Evolutionary conservation across 306 rosid genomes (phyloP).

Genomic region (Begonia fuchsioides): DNA sequence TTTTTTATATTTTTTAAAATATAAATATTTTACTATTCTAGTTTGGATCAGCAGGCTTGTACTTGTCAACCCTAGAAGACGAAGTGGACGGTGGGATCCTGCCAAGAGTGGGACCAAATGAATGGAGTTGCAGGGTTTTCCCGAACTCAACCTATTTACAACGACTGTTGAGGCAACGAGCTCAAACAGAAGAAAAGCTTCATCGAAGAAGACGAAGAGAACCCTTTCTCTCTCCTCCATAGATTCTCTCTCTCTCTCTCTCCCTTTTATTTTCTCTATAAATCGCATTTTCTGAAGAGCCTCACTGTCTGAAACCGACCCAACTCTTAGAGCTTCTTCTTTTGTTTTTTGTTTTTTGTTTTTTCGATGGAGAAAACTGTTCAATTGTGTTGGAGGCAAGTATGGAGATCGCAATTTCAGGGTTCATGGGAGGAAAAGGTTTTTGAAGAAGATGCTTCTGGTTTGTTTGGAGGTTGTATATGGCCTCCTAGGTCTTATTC

Average conservation of each 20-base stretch:
- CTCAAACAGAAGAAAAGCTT: conserved; percentile 23
- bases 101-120: conserved; percentile 14
- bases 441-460: conserved; percentile 60
- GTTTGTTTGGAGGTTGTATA: conserved; percentile 37
- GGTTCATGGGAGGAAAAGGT: conserved; percentile 73
- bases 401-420: conserved; percentile 18
- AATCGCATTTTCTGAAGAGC: not conserved
- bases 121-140: conserved; percentile 21
- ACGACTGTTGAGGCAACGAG: conserved; percentile 10
- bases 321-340: not conserved
- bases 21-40: too few relatives aligned
- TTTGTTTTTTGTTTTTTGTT: too few relatives aligned
- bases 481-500: conserved; percentile 91
- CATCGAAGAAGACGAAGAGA: conserved; percentile 25
- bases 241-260: conserved; percentile 13
- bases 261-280: not conserved
- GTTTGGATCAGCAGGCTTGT: too few relatives aligned
- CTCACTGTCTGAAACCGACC: not conserved
- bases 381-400: conserved; percentile 3
- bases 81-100: too few relatives aligned
- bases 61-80: too few relatives aligned
- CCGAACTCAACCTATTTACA: conserved; percentile 9
- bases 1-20: too few relatives aligned
- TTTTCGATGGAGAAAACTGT: conserved; percentile 21
- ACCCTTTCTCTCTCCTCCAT: conserved; percentile 18